Base-by-base conservation (phyloP, 176 grass and related monocot species). In the Bolboschoenus planiculmis region DNA sequence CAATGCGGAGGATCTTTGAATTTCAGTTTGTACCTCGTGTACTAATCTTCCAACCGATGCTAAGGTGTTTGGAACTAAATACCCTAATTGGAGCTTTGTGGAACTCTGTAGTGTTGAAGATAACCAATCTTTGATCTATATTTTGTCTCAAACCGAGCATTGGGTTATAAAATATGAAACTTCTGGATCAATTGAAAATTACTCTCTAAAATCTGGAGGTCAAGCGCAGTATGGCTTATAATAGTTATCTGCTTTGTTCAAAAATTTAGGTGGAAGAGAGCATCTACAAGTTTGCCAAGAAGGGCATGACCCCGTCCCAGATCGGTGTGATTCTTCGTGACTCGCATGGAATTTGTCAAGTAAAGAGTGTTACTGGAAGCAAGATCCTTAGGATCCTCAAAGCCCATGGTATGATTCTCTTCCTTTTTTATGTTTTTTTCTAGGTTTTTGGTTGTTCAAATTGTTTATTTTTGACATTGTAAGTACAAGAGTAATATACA, bases 351-450 rank as follows among this genome's bases (percentile, higher is more conserved):
- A 97, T 97, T 21, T 86, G 91, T 3, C 93, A 92, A 43, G 90
- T 95, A 30, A 88, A 87, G 78, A 93, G 87, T 36, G 87, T 97
- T 13, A 97, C 93, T 1, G 93, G 93, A 10, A 97, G 83, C 93
- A 97, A 97, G 89, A 97, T 97, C 44, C 93, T 97, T 51, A 89
- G 93, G 68, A 93, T 97, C 81, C 93, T 97, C 16, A 97, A 97
- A 87, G 93, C 87, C 9, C 86, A 97, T 27, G 93, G 93, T 97
- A 60, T 4, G 40, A 3, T 68, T 76, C 13, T 80, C 4, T 65
- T 54, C 2, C 1, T 24, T 24, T 18, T 21, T 6, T 58, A 6
- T 44, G n/a, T n/a, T n/a, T 84, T 31, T 6, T n/a, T 56, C 2
- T 10, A 3, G 53, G 5, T n/a, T 37, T 15, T 31, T 10, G 3